Conservation (phyloP, 2,329 filamentous ascomycete species). For the Colletotrichum sp. region DNA sequence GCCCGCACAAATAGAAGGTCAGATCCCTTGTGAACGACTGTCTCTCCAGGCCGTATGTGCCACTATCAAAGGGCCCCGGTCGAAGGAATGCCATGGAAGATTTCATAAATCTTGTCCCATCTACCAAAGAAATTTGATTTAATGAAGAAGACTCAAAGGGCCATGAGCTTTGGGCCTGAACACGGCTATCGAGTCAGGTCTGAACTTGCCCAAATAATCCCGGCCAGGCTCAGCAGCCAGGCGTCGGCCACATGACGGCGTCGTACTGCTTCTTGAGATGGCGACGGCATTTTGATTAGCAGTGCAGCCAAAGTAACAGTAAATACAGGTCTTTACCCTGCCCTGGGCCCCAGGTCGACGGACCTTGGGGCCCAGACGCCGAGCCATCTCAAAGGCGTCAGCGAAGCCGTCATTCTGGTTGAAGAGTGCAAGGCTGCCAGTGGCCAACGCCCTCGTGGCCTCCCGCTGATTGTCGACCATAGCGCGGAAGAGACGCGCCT, state of each 20-base stretch:
- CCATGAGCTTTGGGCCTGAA: neutral
- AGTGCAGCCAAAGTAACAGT: neutral
- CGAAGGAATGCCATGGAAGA: neutral
- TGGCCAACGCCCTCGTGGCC: neutral
- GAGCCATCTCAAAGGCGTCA: neutral
- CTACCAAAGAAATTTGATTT: neutral
- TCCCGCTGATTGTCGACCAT: neutral
- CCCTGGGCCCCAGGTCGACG: neutral
- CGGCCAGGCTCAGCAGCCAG: neutral
- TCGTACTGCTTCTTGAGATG: neutral
- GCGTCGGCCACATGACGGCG: neutral
- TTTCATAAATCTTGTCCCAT: neutral
- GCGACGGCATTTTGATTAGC: neutral
- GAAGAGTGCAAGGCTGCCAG: neutral
- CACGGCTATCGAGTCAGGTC: neutral
- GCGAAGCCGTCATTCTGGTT: neutral
- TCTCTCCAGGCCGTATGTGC: neutral
- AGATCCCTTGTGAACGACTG: neutral
- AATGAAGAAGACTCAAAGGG: neutral
- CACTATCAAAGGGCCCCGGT: neutral
- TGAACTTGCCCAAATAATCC: neutral
- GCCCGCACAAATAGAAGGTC: neutral
- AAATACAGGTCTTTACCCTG: neutral
- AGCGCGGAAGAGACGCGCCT: neutral
- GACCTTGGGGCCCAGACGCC: neutral